phyloP scores from a whole-genome alignment of 768 basidiomycete genomes.

The Boletus fagicola region DNA sequence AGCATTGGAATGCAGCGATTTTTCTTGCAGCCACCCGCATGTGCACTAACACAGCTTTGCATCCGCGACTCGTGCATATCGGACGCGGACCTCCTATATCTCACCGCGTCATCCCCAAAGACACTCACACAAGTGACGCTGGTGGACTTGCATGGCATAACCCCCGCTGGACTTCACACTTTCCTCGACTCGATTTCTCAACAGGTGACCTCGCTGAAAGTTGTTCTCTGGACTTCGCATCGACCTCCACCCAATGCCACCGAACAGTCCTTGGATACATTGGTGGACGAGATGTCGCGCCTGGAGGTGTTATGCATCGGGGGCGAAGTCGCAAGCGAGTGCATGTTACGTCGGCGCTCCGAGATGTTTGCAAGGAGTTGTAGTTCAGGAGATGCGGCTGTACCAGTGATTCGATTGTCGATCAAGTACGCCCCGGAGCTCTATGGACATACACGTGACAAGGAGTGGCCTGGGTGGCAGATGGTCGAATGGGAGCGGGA shows the following conservation, averaged over 20 bases:
- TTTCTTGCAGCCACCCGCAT: neutral
- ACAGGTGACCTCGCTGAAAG: neutral
- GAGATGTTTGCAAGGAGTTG: neutral
- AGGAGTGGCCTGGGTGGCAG: neutral
- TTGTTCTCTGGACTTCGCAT: neutral
- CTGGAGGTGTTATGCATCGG: neutral
- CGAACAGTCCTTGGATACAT: neutral
- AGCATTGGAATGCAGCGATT: no score
- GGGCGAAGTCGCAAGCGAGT: neutral
- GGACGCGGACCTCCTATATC: neutral
- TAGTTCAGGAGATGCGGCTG: neutral
- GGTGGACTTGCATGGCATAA: neutral
- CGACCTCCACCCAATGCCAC: neutral
- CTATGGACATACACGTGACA: no score
- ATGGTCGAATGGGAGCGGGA: no score
- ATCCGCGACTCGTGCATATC: neutral
- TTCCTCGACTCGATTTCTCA: constrained; percentile 1
- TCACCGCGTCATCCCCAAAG: neutral
- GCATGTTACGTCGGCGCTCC: neutral
- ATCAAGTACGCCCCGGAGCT: neutral
- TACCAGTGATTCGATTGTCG: neutral
- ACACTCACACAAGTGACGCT: neutral
- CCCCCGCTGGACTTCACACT: neutral
- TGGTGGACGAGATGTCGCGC: neutral
- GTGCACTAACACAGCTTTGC: neutral